Conservation (phyloP, 179 eudicot species). For the Corrigiola litoralis region DNA sequence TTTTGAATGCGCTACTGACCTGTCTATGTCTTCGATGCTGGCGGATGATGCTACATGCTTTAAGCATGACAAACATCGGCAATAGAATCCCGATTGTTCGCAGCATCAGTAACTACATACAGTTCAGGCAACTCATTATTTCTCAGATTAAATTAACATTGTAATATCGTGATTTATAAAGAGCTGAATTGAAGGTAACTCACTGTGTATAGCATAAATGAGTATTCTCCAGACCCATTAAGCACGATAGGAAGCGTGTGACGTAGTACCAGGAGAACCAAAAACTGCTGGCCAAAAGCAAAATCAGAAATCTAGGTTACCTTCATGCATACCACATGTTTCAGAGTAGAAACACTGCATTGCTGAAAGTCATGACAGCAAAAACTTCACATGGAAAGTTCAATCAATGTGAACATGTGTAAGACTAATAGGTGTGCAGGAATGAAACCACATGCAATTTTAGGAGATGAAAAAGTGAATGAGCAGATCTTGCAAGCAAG, state of each 20-base stretch:
- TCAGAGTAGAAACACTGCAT: no score
- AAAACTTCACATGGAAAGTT: no score
- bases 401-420: no score
- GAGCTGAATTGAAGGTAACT: slow-evolving; percentile 17
- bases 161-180: neutral
- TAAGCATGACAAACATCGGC: slow-evolving; percentile 33
- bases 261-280: slow-evolving; percentile 34
- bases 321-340: neutral
- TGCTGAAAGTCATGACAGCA: neutral
- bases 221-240: slow-evolving; percentile 31
- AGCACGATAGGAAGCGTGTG: slow-evolving; percentile 38
- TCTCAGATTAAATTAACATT: neutral
- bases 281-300: slow-evolving; percentile 23
- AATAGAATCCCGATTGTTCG: slow-evolving; percentile 36
- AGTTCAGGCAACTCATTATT: neutral
- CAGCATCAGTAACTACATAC: slow-evolving; percentile 33
- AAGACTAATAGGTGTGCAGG: no score
- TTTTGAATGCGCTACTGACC: slow-evolving; percentile 20
- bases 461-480: no score
- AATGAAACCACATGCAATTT: no score
- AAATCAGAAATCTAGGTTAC: slow-evolving; percentile 11
- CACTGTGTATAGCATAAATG: slow-evolving; percentile 32
- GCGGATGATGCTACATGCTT: slow-evolving; percentile 29
- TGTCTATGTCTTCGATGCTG: slow-evolving; percentile 29
- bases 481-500: neutral